These are phyloP conservation scores for Gomphus sp. DNA, from an alignment of 1,284 basidiomycete genomes.

Conservation along the genomic window DNA sequence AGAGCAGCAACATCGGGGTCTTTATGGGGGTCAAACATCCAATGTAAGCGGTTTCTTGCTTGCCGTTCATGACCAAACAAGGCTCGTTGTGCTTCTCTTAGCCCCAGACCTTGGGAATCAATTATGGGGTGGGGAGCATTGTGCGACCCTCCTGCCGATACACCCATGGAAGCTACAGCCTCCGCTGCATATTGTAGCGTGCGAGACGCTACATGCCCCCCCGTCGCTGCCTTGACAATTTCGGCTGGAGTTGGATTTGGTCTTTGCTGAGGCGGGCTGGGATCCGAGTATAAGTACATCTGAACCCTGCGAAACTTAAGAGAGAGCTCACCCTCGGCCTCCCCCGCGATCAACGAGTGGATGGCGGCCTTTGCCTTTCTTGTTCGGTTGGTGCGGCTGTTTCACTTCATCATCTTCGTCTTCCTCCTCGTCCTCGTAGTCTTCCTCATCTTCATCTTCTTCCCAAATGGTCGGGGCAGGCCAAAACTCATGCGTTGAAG, in stretches of 20 bases:
- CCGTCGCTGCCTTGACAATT: slow-evolving; percentile 20
- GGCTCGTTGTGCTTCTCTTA: slow-evolving; percentile 41
- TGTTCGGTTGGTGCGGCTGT: slow-evolving; percentile 8
- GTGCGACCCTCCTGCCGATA: slow-evolving; percentile 28
- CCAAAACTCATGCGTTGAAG: too few relatives aligned
- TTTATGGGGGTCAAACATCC: slow-evolving; percentile 48
- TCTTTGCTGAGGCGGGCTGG: background rate
- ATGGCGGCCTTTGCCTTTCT: slow-evolving; percentile 10
- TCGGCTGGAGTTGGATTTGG: slow-evolving; percentile 18
- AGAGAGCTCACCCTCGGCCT: background rate
- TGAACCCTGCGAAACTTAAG: background rate
- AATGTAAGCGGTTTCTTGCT: slow-evolving; percentile 39
- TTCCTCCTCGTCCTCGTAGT: slow-evolving; percentile 15
- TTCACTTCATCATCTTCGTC: background rate
- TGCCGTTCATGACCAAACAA: slow-evolving; percentile 48
- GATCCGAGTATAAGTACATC: background rate
- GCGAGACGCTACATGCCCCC: slow-evolving; percentile 35
- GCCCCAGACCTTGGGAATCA: slow-evolving; percentile 42
- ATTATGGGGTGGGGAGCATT: slow-evolving; percentile 30
- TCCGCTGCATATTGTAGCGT: slow-evolving; percentile 52
- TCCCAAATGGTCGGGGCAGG: background rate
- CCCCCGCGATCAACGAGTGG: slow-evolving; percentile 4
- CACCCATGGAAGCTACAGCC: slow-evolving; percentile 32
- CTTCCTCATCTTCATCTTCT: slow-evolving; percentile 21
- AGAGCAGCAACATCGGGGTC: slow-evolving; percentile 51